Evolutionary conservation across 345 rosid genomes (phyloP).

Genomic region (Cardiospermum halicacabum): DNA sequence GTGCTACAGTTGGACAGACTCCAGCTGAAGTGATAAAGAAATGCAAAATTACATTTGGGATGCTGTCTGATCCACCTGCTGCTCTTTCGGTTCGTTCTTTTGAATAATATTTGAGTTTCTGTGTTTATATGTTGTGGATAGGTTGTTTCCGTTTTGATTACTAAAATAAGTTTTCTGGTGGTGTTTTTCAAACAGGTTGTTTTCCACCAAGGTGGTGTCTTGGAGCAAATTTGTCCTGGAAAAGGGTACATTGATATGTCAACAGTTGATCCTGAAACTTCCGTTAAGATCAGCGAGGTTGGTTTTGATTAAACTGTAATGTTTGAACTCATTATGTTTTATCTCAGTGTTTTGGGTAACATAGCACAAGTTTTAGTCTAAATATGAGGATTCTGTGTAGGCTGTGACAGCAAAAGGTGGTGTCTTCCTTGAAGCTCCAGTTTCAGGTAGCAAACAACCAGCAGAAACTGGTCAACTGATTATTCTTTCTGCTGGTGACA

Average conservation of each 20-base stretch:
- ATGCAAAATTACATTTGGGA: slow-evolving; percentile 79
- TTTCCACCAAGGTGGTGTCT: slow-evolving; percentile 75
- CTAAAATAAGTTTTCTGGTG: not conserved
- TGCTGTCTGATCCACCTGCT: slow-evolving; percentile 88
- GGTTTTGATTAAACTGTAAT: not conserved
- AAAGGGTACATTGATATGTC: slow-evolving; percentile 95
- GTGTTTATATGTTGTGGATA: not conserved
- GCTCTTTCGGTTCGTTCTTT: slow-evolving; percentile 60
- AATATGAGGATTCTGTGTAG: slow-evolving; percentile 26
- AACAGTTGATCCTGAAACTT: slow-evolving; percentile 87
- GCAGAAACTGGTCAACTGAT: slow-evolving; percentile 96
- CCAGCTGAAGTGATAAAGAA: slow-evolving; percentile 87
- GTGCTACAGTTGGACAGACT: slow-evolving; percentile 70
- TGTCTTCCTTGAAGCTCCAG: slow-evolving; percentile 86
- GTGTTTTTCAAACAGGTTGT: slow-evolving; percentile 54
- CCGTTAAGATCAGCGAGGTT: slow-evolving; percentile 70
- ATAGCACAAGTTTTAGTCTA: not conserved
- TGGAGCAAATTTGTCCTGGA: slow-evolving; percentile 61
- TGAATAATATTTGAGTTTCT: no score
- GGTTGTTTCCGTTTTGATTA: not conserved
- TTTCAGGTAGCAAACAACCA: slow-evolving; percentile 94
- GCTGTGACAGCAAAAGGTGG: slow-evolving; percentile 77
- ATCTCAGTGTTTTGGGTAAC: not conserved
- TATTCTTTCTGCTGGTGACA: slow-evolving; percentile 91
- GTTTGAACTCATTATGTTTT: not conserved